Evolutionary conservation across 352 stramenopile species (phyloP).

Genomic region (Globisporangium cylindrosporum): DNA sequence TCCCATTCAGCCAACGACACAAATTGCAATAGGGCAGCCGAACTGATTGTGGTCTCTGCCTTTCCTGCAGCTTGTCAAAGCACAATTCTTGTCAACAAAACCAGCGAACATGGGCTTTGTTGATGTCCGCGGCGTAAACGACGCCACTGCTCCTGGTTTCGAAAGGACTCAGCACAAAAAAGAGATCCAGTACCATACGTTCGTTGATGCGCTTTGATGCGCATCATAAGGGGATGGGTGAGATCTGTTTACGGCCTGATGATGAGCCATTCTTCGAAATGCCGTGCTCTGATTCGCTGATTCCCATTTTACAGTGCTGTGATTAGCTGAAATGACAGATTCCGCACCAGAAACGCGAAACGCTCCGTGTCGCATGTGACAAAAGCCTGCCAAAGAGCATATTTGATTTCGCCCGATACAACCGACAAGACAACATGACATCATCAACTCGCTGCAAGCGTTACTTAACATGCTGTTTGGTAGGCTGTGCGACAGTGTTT

Average conservation of each 20-base stretch:
- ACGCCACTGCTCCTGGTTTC: no score
- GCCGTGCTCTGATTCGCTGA: neutral
- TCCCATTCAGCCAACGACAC: no score
- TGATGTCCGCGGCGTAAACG: neutral
- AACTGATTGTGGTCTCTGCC: no score
- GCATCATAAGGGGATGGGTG: neutral
- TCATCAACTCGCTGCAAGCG: neutral
- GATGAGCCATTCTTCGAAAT: neutral
- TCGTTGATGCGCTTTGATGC: slow-evolving; percentile 1
- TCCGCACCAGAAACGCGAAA: neutral
- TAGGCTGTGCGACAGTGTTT: slow-evolving; percentile 1
- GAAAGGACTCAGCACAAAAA: no score
- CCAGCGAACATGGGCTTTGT: neutral
- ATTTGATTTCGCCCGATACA: neutral
- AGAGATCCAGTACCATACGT: neutral
- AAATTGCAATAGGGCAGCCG: no score
- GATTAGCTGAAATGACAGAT: slow-evolving; percentile 5
- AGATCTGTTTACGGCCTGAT: neutral
- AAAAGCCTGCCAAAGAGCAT: neutral
- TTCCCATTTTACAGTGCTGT: neutral
- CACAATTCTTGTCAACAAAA: no score
- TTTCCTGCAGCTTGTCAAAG: no score
- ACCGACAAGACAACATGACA: neutral
- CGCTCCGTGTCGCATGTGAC: neutral
- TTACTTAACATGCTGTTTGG: neutral